A percentile compares a stretch with the other conserved stretches of the same genome.
phyloP scores from a whole-genome alignment of 2,329 filamentous ascomycete genomes.

The Aspergillus oerlinghausenensis region DNA sequence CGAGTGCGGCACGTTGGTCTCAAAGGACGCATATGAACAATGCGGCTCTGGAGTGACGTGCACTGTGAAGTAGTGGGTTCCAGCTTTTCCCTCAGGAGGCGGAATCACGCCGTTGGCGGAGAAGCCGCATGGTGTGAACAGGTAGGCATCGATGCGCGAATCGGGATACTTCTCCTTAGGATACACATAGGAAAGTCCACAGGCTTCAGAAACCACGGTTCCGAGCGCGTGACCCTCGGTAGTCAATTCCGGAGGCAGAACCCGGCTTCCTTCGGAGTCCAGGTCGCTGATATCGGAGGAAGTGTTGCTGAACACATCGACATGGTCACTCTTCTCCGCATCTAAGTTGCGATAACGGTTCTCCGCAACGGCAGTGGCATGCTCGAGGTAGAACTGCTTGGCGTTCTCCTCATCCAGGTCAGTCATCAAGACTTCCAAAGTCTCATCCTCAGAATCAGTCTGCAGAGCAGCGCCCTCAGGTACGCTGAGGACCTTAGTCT shows the following conservation, averaged over 20 bases:
- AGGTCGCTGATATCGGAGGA: slow-evolving; percentile 58
- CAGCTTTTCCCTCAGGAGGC: slow-evolving; percentile 56
- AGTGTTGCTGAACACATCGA: slow-evolving; percentile 76
- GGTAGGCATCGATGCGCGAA: slow-evolving; percentile 88
- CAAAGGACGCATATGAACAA: slow-evolving; percentile 96
- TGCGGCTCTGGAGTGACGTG: slow-evolving; percentile 96
- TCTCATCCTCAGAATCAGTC: slow-evolving; percentile 43
- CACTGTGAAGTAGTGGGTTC: slow-evolving; percentile 92
- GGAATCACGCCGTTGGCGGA: slow-evolving; percentile 95
- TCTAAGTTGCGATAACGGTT: slow-evolving; percentile 70
- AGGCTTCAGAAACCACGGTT: slow-evolving; percentile 84
- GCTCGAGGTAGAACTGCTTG: slow-evolving; percentile 66
- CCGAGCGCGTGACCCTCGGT: slow-evolving; percentile 93
- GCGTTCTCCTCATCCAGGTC: slow-evolving; percentile 63
- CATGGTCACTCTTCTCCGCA: slow-evolving; percentile 53
- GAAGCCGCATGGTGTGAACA: slow-evolving; percentile 95
- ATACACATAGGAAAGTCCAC: slow-evolving; percentile 85
- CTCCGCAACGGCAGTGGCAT: slow-evolving; percentile 87
- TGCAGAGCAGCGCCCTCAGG: slow-evolving; percentile 34
- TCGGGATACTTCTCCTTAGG: slow-evolving; percentile 83
- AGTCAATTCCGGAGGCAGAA: slow-evolving; percentile 68
- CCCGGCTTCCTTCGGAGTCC: slow-evolving; percentile 46
- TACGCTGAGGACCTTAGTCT: slow-evolving; percentile 56
- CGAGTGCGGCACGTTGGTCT: slow-evolving; percentile 90
- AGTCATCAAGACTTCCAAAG: slow-evolving; percentile 63